Percentiles rank a stretch among this genome's conserved stretches.
Evolutionary conservation across 1,284 basidiomycete genomes (phyloP).

Genomic region (Heterobasidion irregulare): DNA sequence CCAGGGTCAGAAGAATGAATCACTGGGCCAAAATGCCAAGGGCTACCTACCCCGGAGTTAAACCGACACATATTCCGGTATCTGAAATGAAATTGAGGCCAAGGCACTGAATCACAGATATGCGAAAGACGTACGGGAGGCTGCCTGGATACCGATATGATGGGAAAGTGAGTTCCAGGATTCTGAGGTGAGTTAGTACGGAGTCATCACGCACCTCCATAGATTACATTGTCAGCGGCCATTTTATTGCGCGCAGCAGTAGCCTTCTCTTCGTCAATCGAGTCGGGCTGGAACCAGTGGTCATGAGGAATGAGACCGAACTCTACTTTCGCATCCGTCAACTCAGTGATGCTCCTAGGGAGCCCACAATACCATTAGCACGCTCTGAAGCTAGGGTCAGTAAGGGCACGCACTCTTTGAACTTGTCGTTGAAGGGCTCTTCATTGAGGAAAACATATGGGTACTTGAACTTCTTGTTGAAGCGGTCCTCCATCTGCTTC

Average conservation of each 20-base stretch:
- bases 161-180: background rate
- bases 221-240: slow-evolving; percentile 20
- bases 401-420: slow-evolving; percentile 45
- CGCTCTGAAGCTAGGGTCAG: background rate
- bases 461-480: slow-evolving; percentile 77
- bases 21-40: background rate
- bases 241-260: slow-evolving; percentile 18
- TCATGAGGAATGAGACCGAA: slow-evolving; percentile 75
- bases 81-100: slow-evolving; percentile 20
- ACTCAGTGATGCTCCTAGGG: slow-evolving; percentile 47
- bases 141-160: slow-evolving; percentile 34
- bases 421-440: slow-evolving; percentile 60
- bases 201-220: slow-evolving; percentile 51
- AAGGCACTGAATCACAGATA: background rate
- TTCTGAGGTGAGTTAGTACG: background rate
- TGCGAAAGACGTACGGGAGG: slow-evolving; percentile 41
- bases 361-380: background rate
- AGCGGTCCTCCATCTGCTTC: slow-evolving; percentile 69
- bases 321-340: slow-evolving; percentile 56
- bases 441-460: slow-evolving; percentile 83
- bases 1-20: background rate
- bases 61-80: slow-evolving; percentile 89
- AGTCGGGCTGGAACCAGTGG: slow-evolving; percentile 49
- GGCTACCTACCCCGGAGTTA: slow-evolving; percentile 75
- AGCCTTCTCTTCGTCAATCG: slow-evolving; percentile 63